phyloP scores from a whole-genome alignment of 768 basidiomycete species.

The Cantharellus cinnabarinus region DNA sequence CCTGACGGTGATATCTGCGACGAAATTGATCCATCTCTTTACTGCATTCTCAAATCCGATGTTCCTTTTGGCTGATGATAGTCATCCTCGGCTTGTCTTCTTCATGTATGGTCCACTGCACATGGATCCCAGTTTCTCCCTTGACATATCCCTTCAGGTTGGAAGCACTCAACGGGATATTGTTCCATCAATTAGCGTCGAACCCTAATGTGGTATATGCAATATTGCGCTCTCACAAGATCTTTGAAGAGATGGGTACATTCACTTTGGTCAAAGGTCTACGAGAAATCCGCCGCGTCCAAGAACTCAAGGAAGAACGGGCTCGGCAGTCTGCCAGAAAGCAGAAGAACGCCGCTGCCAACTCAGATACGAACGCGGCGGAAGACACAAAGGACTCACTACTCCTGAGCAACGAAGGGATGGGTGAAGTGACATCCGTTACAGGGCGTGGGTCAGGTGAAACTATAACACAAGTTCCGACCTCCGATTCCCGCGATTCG shows the following conservation, averaged over 20 bases:
- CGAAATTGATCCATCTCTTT: conserved; percentile 72
- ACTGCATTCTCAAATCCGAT: conserved; percentile 76
- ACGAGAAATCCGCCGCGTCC: conserved; percentile 58
- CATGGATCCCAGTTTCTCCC: not conserved
- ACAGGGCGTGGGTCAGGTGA: not conserved
- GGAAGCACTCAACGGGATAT: conserved; percentile 76
- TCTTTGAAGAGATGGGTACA: conserved; percentile 77
- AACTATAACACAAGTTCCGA: not conserved
- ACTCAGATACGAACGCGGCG: not conserved
- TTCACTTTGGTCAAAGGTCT: conserved; percentile 78
- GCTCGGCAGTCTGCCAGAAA: conserved; percentile 10
- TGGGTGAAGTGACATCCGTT: not conserved
- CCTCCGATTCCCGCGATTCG: not conserved
- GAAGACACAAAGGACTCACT: not conserved
- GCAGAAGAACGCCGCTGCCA: not conserved
- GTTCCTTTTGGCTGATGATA: conserved; percentile 84
- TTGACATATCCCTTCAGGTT: conserved; percentile 28
- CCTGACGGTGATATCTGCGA: conserved; percentile 60
- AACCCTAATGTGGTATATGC: conserved; percentile 82
- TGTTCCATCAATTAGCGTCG: conserved; percentile 52
- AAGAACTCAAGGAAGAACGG: conserved; percentile 54
- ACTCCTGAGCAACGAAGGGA: not conserved
- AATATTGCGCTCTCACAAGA: conserved; percentile 61
- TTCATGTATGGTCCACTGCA: conserved; percentile 42
- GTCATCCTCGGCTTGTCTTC: conserved; percentile 80